Conservation (phyloP, 306 rosid species). For the Castanospermum australe region DNA sequence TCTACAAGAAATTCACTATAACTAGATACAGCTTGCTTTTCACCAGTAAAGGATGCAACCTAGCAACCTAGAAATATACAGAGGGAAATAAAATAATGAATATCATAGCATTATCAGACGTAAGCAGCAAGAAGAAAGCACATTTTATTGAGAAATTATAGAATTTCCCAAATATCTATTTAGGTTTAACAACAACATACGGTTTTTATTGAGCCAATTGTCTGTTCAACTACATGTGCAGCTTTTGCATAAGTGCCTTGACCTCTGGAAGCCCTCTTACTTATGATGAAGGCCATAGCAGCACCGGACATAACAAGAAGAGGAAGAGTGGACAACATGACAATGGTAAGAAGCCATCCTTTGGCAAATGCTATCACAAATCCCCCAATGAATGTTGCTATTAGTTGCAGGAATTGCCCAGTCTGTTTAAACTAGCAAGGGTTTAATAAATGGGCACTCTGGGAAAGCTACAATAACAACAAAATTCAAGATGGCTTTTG, state of each 20-base stretch:
- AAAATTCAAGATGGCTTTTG: background rate
- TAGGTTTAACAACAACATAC: conserved; percentile 37
- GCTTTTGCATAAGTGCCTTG: conserved; percentile 83
- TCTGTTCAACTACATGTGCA: conserved; percentile 81
- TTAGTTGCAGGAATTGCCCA: conserved; percentile 70
- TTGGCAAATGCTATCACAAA: conserved; percentile 63
- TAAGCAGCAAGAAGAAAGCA: background rate
- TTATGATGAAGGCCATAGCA: conserved; percentile 50
- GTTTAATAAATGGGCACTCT: background rate
- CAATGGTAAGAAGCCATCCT: conserved; percentile 90
- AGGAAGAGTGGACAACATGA: conserved; percentile 77
- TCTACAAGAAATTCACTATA: conserved; percentile 57
- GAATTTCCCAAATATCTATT: background rate
- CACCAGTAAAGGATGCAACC: conserved; percentile 91
- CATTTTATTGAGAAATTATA: background rate
- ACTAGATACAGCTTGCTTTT: conserved; percentile 61
- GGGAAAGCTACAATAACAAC: too few relatives aligned
- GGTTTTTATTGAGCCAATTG: conserved; percentile 86
- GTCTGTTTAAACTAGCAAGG: conserved; percentile 43
- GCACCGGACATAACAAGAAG: conserved; percentile 69
- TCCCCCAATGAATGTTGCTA: conserved; percentile 72
- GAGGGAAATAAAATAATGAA: background rate
- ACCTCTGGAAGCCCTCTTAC: conserved; percentile 66
- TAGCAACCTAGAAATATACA: conserved; percentile 37
- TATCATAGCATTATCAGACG: background rate